phyloP scores from a whole-genome alignment of 1,139 yeast species.

The Yamadazyma triangularis region DNA sequence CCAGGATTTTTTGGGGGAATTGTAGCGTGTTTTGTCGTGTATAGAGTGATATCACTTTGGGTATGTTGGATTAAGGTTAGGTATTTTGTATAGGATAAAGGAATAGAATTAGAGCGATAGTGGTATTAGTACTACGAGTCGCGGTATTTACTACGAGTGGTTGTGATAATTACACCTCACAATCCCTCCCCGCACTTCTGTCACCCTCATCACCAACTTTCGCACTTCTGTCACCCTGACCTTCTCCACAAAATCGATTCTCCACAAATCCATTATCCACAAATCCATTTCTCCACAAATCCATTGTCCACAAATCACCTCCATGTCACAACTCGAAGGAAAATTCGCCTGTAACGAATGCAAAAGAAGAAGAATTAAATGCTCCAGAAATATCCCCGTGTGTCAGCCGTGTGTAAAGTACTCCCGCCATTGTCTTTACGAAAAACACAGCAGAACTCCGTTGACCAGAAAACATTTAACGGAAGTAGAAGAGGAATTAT shows the following conservation, averaged over 20 bases:
- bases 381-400: conserved; percentile 15
- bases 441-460: conserved; percentile 13
- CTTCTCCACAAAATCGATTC: no score
- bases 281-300: no score
- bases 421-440: conserved; percentile 15
- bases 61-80: conserved; percentile 26
- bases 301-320: no score
- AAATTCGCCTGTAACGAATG: conserved; percentile 17
- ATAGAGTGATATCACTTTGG: conserved; percentile 27
- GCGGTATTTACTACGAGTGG: no score
- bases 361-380: conserved; percentile 13
- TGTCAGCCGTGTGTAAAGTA: conserved; percentile 13
- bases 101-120: no score
- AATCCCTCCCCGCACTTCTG: no score
- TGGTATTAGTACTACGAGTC: no score
- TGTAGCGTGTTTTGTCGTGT: conserved; percentile 30
- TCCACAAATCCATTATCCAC: no score
- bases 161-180: no score
- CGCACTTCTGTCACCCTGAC: no score
- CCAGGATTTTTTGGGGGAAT: conserved; percentile 34
- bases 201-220: no score
- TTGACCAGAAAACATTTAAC: conserved; percentile 17
- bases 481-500: conserved; percentile 16
- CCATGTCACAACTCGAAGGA: no score
- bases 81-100: conserved; percentile 14